phyloP scores from a whole-genome alignment of 192 early-diverging fungal genomes.

The Backusella sp. region DNA sequence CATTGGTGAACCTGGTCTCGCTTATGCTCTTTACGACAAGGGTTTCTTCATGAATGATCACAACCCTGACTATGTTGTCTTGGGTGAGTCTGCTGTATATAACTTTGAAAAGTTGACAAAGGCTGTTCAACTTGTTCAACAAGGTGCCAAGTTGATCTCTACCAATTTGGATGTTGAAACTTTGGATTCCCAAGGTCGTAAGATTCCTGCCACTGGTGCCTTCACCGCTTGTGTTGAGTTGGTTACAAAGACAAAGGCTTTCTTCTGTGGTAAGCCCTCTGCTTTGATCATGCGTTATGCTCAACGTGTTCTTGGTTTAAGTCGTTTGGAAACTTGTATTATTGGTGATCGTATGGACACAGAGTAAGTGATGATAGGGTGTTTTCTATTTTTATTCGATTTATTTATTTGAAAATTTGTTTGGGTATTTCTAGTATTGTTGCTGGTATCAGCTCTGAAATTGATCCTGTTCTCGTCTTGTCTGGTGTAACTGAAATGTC shows the following conservation, averaged over 20 bases:
- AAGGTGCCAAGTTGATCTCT: slow-evolving; percentile 59
- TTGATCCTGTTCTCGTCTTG: slow-evolving; percentile 58
- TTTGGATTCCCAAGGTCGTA: slow-evolving; percentile 42
- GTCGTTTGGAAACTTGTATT: slow-evolving; percentile 58
- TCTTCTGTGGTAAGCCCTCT: slow-evolving; percentile 57
- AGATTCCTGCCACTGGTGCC: slow-evolving; percentile 56
- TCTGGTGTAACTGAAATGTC: slow-evolving; percentile 49
- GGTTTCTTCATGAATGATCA: slow-evolving; percentile 61
- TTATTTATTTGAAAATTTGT: background rate
- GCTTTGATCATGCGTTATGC: slow-evolving; percentile 60
- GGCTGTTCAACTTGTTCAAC: slow-evolving; percentile 52
- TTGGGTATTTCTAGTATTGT: slow-evolving; percentile 40
- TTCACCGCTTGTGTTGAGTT: slow-evolving; percentile 56
- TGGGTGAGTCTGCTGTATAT: slow-evolving; percentile 55
- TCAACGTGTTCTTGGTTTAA: slow-evolving; percentile 48
- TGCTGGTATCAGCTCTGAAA: slow-evolving; percentile 56
- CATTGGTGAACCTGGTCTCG: slow-evolving; percentile 60
- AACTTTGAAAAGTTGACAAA: slow-evolving; percentile 55
- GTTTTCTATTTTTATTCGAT: background rate
- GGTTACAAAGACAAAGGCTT: slow-evolving; percentile 58
- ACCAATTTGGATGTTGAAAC: slow-evolving; percentile 63
- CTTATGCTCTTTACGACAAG: slow-evolving; percentile 54
- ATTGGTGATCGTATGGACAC: slow-evolving; percentile 71
- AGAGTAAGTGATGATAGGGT: slow-evolving; percentile 39
- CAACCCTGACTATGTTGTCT: slow-evolving; percentile 60